Conservation (phyloP, 306 rosid genomes). For the Potentilla sterilis region DNA sequence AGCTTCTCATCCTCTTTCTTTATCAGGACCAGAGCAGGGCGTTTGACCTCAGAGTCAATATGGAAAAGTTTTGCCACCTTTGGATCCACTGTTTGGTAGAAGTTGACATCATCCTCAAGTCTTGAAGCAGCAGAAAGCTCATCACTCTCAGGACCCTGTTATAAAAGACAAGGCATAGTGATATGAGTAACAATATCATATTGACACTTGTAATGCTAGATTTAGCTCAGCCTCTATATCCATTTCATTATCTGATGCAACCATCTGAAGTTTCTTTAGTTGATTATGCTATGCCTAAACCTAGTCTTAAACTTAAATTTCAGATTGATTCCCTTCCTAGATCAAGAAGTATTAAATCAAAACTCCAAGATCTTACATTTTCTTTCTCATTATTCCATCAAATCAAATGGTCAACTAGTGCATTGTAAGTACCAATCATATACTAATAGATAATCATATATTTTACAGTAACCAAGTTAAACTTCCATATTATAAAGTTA, state of each 20-base stretch:
- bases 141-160: conserved; percentile 86
- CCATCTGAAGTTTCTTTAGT: not conserved
- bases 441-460: not conserved
- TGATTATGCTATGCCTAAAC: not conserved
- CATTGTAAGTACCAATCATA: not conserved
- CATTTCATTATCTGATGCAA: not conserved
- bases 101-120: conserved; percentile 85
- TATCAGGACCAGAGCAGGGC: conserved; percentile 78
- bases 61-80: conserved; percentile 93
- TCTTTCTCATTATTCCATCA: not conserved
- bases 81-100: conserved; percentile 83
- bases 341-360: not conserved
- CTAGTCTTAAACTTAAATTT: not conserved
- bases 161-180: conserved; percentile 15
- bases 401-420: not conserved
- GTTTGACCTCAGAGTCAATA: conserved; percentile 68
- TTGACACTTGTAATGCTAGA: not conserved
- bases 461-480: not conserved
- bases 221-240: not conserved
- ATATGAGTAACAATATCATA: not conserved
- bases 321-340: not conserved
- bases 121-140: conserved; percentile 93
- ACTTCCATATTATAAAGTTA: not conserved
- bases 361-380: not conserved
- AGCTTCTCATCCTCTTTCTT: conserved; percentile 88